Percentiles rank a stretch among this genome's conserved stretches.
phyloP scores from a whole-genome alignment of 805 yeast genomes.

The Debaryomyces tyrocola region DNA sequence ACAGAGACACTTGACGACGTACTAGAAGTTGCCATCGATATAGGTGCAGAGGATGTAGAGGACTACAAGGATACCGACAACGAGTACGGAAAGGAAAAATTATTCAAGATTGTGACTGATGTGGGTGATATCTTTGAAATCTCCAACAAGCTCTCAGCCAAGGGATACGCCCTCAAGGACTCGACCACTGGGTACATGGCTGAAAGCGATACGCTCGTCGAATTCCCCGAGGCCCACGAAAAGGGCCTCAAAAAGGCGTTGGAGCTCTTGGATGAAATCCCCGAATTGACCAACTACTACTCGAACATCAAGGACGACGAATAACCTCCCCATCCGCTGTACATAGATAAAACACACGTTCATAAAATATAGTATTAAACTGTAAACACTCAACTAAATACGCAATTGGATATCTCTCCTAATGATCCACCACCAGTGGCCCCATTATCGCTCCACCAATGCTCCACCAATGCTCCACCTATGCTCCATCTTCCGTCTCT shows the following conservation, averaged over 20 bases:
- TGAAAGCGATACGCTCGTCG: conserved; percentile 57
- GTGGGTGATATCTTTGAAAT: conserved; percentile 62
- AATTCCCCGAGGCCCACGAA: conserved; percentile 51
- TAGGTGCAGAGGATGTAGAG: conserved; percentile 79
- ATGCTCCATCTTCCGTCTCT: not conserved
- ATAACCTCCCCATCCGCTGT: not conserved
- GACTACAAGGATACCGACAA: conserved; percentile 44
- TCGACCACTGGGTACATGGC: conserved; percentile 70
- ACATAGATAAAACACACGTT: not conserved
- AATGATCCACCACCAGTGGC: no score
- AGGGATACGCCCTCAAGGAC: conserved; percentile 61
- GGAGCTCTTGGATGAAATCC: conserved; percentile 66
- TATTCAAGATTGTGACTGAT: conserved; percentile 56
- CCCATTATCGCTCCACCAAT: no score
- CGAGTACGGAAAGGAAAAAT: conserved; percentile 36
- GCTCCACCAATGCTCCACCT: no score
- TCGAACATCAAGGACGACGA: conserved; percentile 53
- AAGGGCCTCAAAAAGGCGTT: conserved; percentile 59
- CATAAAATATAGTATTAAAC: not conserved
- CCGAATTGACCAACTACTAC: conserved; percentile 80
- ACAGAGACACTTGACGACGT: conserved; percentile 56
- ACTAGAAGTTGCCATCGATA: conserved; percentile 72
- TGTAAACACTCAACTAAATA: no score
- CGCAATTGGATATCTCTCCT: no score
- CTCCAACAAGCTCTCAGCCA: conserved; percentile 54